Conservation (phyloP, 1,284 basidiomycete genomes). For the Boletus semigastroideus region DNA sequence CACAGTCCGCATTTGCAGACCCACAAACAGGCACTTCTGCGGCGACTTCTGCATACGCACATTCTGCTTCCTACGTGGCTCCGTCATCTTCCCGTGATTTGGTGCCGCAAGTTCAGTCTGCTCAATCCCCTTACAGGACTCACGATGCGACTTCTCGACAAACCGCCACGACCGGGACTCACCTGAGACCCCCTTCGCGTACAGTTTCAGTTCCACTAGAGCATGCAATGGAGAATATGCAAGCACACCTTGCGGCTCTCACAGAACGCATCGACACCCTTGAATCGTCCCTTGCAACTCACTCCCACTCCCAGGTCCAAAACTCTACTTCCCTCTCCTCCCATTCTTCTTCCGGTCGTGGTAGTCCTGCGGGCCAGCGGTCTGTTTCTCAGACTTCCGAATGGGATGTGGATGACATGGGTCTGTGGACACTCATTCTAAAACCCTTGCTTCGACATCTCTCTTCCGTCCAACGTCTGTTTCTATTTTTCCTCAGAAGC, state of each 20-base stretch:
- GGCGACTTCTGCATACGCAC: constrained; percentile 39
- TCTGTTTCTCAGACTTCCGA: constrained; percentile 30
- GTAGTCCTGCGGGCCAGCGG: constrained; percentile 41
- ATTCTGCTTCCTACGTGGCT: constrained; percentile 38
- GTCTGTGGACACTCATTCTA: constrained; percentile 75
- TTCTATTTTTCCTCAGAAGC: constrained; percentile 55
- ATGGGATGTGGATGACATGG: constrained; percentile 74
- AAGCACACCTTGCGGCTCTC: constrained; percentile 86
- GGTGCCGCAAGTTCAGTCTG: constrained; percentile 38
- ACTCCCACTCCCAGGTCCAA: constrained; percentile 36
- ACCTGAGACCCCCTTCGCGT: constrained; percentile 43
- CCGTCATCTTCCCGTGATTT: constrained; percentile 40
- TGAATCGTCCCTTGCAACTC: constrained; percentile 50
- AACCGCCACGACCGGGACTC: constrained; percentile 29
- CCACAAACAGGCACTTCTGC: constrained; percentile 39
- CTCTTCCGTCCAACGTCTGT: constrained; percentile 45
- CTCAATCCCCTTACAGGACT: constrained; percentile 37
- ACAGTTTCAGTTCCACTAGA: constrained; percentile 49
- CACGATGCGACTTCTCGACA: constrained; percentile 28
- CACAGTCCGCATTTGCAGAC: constrained; percentile 69
- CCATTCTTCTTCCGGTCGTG: constrained; percentile 37
- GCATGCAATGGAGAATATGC: constrained; percentile 78
- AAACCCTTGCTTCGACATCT: constrained; percentile 56
- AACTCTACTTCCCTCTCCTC: constrained; percentile 39
- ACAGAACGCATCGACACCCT: constrained; percentile 83